A percentile compares a stretch with the other conserved stretches of the same genome.
Conservation (phyloP, 371 early-diverging fungal species). For the Haplosporangium sp. region DNA sequence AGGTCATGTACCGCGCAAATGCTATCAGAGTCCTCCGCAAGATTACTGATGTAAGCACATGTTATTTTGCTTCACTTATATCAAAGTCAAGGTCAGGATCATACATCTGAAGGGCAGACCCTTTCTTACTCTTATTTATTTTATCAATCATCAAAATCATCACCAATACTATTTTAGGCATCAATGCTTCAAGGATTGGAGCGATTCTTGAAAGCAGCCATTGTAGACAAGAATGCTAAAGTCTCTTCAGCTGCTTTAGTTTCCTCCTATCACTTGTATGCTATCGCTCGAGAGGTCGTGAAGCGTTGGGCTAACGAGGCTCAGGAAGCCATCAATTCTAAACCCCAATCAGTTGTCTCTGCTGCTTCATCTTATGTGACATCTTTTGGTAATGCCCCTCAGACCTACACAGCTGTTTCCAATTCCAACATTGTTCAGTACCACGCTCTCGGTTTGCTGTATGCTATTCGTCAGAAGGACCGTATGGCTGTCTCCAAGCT, state of each 20-base stretch:
- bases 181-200: slow-evolving; percentile 97
- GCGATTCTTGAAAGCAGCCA: slow-evolving; percentile 95
- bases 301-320: slow-evolving; percentile 65
- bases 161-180: slow-evolving; percentile 60
- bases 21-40: slow-evolving; percentile 96
- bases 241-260: slow-evolving; percentile 95
- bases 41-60: slow-evolving; percentile 88
- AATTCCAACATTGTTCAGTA: slow-evolving; percentile 91
- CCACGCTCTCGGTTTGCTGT: slow-evolving; percentile 96
- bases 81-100: not conserved
- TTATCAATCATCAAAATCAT: not conserved
- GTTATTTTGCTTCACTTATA: not conserved
- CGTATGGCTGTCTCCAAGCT: slow-evolving; percentile 97
- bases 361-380: slow-evolving; percentile 67
- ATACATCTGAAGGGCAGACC: not conserved
- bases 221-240: slow-evolving; percentile 93
- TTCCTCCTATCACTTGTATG: slow-evolving; percentile 89
- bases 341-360: slow-evolving; percentile 69
- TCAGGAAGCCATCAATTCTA: slow-evolving; percentile 73
- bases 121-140: not conserved
- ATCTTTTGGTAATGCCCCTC: slow-evolving; percentile 61
- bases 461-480: slow-evolving; percentile 95
- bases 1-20: slow-evolving; percentile 92
- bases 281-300: slow-evolving; percentile 68
- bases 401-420: slow-evolving; percentile 63